Evolutionary conservation across 495 filamentous ascomycete genomes (phyloP).

Genomic region (Aspergillus ellipticus): DNA sequence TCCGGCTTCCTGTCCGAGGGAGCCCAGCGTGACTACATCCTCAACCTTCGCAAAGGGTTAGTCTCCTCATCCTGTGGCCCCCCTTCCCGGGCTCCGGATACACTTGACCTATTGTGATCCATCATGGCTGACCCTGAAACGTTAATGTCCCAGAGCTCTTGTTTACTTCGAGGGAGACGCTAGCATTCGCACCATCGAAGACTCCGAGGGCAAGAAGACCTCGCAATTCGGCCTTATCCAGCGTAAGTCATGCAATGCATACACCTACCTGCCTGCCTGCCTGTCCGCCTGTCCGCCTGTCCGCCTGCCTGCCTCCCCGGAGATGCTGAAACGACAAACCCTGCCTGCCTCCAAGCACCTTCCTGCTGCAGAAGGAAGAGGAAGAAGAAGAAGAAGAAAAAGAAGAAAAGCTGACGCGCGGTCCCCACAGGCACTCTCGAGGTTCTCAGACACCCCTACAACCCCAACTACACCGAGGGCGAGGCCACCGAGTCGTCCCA

Average conservation of each 20-base stretch:
- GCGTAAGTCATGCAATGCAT: conserved; percentile 2
- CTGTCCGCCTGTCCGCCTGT: neutral
- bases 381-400: too few species aligned
- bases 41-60: conserved; percentile 74
- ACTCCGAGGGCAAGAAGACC: conserved; percentile 59
- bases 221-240: conserved; percentile 55
- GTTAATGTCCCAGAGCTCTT: conserved; percentile 46
- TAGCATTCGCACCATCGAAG: conserved; percentile 55
- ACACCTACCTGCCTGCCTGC: too few species aligned
- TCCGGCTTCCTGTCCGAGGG: conserved; percentile 64
- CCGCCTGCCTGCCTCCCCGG: neutral
- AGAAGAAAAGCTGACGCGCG: neutral
- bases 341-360: conserved; percentile 9
- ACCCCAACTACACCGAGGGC: conserved; percentile 3
- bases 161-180: conserved; percentile 74
- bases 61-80: too few species aligned
- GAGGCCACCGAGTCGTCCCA: too few species aligned
- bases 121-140: too few species aligned
- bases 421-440: conserved; percentile 50
- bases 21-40: conserved; percentile 57
- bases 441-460: conserved; percentile 49
- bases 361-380: too few species aligned
- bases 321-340: neutral
- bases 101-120: too few species aligned
- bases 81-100: too few species aligned